Evolutionary conservation across 2,329 filamentous ascomycete genomes (phyloP), one percentile per base, ranked within the genome.

Genomic region (Calonectria crousiana): DNA sequence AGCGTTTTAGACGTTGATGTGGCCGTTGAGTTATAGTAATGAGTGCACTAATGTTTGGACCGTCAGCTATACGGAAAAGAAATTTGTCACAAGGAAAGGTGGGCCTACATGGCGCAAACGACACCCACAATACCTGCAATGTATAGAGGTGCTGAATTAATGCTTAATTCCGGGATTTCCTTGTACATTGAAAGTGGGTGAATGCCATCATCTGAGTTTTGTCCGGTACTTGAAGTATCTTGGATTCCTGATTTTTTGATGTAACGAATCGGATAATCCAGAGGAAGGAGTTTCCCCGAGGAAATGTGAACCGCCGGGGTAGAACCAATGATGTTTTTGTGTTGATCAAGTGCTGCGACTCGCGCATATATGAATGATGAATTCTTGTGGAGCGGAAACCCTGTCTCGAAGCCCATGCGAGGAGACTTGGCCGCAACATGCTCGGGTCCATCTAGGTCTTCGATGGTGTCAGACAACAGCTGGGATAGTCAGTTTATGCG

Each of bases 331-430:
- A 70, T 64, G 14, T 28, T 53, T 5, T 34, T 32, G 4, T 70
- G n/a, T 18, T 52, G 11, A 32, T 70, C 67, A 32, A 70, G 38
- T 13, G 67, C 67, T 2, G 67, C 67, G 10, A 64, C 34, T 16
- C 67, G 53, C 6, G 67, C 67, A 49, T 49, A 65, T 23, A 4
- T 16, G 23, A 52, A 64, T 6, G 53, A 23, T 6, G 44, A 23
- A 18, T 51, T 51, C 9, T 6, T 2, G 2, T 14, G 2, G 5
- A 70, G 53, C 2, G 51, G 13, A 16, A 70, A 70, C 6, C 44
- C 28, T 1, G 67, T 70, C 8, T 70, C 67, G 18, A 70, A 70
- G 2, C 67, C 53, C 56, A 64, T 28, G 4, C 67, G 67, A 10
- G 53, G 44, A 4, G 44, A 70, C 52, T 52, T 34, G 16, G 32